phyloP scores from a whole-genome alignment of 129 eudicot species.

The Artemisia tridentata region DNA sequence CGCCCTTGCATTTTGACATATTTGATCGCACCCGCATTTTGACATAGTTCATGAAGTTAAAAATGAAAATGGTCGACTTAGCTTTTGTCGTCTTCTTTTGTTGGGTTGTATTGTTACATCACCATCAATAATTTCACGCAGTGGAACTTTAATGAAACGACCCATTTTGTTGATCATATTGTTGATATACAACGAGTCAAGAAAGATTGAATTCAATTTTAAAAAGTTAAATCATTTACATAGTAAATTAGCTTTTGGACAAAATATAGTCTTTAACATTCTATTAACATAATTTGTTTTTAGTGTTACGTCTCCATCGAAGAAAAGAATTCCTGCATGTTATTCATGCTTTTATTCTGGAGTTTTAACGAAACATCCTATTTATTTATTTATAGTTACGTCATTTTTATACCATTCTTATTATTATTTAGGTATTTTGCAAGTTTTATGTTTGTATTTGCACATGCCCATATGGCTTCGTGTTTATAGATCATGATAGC shows the following conservation, averaged over 20 bases:
- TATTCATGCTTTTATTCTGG: slow-evolving; percentile 21
- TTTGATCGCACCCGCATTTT: background rate
- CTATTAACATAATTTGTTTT: background rate
- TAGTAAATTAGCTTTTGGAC: too few relatives aligned
- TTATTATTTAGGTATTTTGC: too few relatives aligned
- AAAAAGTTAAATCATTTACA: too few relatives aligned
- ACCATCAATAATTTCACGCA: background rate
- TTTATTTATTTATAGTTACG: background rate
- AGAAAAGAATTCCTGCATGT: slow-evolving; percentile 12
- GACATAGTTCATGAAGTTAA: background rate
- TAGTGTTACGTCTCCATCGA: slow-evolving; percentile 5
- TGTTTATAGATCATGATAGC: too few relatives aligned
- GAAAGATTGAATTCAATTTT: too few relatives aligned
- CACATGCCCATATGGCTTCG: too few relatives aligned
- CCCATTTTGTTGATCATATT: background rate
- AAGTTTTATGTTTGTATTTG: too few relatives aligned
- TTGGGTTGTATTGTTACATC: slow-evolving; percentile 13
- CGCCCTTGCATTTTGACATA: too few relatives aligned
- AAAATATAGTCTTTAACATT: too few relatives aligned
- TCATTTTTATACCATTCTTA: background rate
- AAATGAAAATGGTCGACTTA: background rate
- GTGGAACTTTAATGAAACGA: background rate
- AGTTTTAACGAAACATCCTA: background rate
- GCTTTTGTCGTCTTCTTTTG: background rate
- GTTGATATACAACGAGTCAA: too few relatives aligned